Evolutionary conservation across 306 rosid genomes (phyloP).

Genomic region (Sicyos baderoa): DNA sequence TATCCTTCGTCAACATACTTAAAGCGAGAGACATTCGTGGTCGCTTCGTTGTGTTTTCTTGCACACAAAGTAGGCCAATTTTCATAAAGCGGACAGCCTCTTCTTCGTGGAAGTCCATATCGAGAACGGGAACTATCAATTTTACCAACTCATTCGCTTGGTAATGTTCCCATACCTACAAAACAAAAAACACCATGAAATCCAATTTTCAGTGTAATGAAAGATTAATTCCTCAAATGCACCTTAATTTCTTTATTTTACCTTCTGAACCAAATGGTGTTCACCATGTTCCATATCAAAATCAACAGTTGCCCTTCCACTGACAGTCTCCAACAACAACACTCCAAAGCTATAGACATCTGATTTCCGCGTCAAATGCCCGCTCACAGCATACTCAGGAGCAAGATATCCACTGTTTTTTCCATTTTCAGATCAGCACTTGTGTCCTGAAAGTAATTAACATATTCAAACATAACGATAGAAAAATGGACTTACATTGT

Average conservation of each 20-base stretch:
- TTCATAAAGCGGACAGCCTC: conserved; percentile 58
- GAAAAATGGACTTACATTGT: conserved; percentile 61
- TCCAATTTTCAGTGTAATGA: background rate
- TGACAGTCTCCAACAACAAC: conserved; percentile 59
- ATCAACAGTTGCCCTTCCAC: conserved; percentile 52
- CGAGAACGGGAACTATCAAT: conserved; percentile 55
- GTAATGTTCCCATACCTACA: conserved; percentile 77
- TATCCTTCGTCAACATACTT: conserved; percentile 33
- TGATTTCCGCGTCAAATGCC: conserved; percentile 73
- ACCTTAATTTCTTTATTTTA: conserved; percentile 18
- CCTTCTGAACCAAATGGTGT: conserved; percentile 81
- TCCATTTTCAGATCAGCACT: conserved; percentile 24
- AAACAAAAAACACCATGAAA: conserved; percentile 14
- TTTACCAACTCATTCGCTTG: conserved; percentile 27
- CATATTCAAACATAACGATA: background rate
- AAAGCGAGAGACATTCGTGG: conserved; percentile 55
- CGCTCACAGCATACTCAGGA: conserved; percentile 84
- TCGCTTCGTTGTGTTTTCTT: conserved; percentile 52
- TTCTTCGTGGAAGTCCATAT: conserved; percentile 26
- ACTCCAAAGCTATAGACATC: conserved; percentile 91
- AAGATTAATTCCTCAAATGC: conserved; percentile 1
- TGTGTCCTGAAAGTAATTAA: conserved; percentile 13
- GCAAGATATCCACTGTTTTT: conserved; percentile 80
- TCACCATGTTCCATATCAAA: conserved; percentile 46
- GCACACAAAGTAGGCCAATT: conserved; percentile 78